phyloP scores from a whole-genome alignment of 306 rosid species.

The Acacia confusa region DNA sequence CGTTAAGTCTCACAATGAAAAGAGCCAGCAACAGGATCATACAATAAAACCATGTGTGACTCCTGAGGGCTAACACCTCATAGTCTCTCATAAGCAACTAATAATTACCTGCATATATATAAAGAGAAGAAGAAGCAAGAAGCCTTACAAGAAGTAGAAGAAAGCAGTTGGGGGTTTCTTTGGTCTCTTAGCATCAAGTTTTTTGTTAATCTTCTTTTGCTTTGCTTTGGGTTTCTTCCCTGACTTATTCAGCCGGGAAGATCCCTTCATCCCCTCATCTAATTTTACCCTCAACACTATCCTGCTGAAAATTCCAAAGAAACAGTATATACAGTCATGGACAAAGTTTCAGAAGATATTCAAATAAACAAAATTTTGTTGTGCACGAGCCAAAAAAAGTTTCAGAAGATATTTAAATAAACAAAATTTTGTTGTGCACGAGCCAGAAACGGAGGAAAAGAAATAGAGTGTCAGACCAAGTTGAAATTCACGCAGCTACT shows the following conservation, averaged over 20 bases:
- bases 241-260: constrained; percentile 28
- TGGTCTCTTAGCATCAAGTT: constrained; percentile 75
- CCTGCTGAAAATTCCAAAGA: constrained; percentile 44
- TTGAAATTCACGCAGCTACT: background rate
- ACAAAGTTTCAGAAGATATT: constrained; percentile 24
- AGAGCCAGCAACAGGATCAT: constrained; percentile 2
- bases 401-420: constrained; percentile 19
- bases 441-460: background rate
- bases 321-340: background rate
- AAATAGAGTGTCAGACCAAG: background rate
- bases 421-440: background rate
- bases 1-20: constrained; percentile 9
- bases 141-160: constrained; percentile 84
- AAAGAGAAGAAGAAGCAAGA: constrained; percentile 7
- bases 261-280: constrained; percentile 44
- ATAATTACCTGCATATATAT: constrained; percentile 14
- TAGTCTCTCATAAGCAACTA: background rate
- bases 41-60: background rate
- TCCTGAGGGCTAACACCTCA: constrained; percentile 13
- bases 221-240: constrained; percentile 53
- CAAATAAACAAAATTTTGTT: background rate
- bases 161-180: constrained; percentile 99
- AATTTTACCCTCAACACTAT: constrained; percentile 59
- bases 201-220: constrained; percentile 57
- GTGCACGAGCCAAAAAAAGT: background rate